Evolutionary conservation across 2,329 filamentous ascomycete genomes (phyloP), one percentile per base, ranked within the genome.

Genomic region (Macrophomina pseudophaseolina): DNA sequence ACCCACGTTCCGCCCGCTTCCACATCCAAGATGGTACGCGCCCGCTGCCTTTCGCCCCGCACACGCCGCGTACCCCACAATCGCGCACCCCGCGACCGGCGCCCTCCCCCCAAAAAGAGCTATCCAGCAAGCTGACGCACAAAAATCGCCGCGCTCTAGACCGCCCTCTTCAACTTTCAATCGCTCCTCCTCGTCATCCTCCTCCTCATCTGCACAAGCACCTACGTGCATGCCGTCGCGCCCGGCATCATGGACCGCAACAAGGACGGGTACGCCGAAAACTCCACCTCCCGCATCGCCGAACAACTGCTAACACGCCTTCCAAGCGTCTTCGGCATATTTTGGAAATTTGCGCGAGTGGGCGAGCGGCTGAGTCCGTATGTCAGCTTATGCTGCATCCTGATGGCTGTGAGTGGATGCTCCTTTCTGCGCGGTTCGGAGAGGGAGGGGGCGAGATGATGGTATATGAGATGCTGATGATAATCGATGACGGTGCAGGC

Each of bases 121-220:
- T 23, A 23, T 23, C 23, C 23, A 23, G 23, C 23, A 14, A 44
- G n/a, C 49, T 44, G 5, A 5, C 12, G 16, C 5, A 30, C 12
- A 53, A 23, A 23, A 18, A 1, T 16, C 49, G 14, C 30, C n/a
- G 4, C 56, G 4, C 44, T 12, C 18, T 75, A 97, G 95, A 91
- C 95, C 68, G 95, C 95, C 65, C 90, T 99, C 75, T 97, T 99
- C 89, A 98, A 98, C 83, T 98, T 99, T 84, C 93, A 97, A 81
- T 97, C 93, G 67, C 91, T 98, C 72, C 88, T 99, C 73, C 88
- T 98, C 74, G 94, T 97, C 72, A 89, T 99, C 74, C 89, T 99
- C 62, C 90, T 99, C 72, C 88, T 96, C 72, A 96, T 98, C 76
- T 99, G 95, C 86, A 97, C 95, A 66, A 94, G 92, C 80, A 89